Evolutionary conservation across 441 rosid genomes (phyloP).

Genomic region (Pelargonium myrrhifolium): DNA sequence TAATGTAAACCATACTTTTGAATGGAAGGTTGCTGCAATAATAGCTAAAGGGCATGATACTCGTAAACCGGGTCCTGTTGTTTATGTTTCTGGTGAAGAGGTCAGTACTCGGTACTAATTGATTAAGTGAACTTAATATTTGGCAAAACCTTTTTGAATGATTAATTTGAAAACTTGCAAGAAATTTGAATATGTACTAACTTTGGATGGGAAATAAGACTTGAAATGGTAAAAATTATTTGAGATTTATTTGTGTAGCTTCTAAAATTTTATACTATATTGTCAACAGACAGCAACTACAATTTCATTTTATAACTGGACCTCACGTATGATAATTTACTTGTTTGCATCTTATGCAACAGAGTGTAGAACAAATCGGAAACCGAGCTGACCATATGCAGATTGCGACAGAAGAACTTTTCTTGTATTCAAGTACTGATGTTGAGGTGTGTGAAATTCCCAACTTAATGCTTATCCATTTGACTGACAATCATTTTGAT

Average conservation of each 20-base stretch:
- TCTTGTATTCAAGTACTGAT: conserved; percentile 78
- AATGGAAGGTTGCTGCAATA: conserved; percentile 60
- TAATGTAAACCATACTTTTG: conserved; percentile 23
- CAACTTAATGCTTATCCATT: conserved; percentile 7
- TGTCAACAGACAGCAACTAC: not conserved
- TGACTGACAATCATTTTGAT: conserved; percentile 5
- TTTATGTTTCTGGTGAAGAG: conserved; percentile 96
- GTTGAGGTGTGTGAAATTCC: conserved; percentile 49
- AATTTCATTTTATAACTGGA: not conserved
- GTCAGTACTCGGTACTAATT: conserved; percentile 29
- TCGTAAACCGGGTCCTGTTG: conserved; percentile 56
- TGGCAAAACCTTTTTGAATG: not conserved
- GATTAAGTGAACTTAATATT: not conserved
- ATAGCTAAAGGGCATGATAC: conserved; percentile 50
- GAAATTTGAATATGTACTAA: not conserved
- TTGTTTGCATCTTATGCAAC: conserved; percentile 24
- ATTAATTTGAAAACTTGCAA: not conserved
- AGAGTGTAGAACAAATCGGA: conserved; percentile 93
- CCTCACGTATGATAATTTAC: not conserved
- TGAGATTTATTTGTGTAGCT: too few relatives aligned
- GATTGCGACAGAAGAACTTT: conserved; percentile 58
- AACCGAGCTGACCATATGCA: conserved; percentile 77
- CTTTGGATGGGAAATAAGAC: not conserved
- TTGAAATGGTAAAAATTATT: not conserved
- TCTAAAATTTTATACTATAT: not conserved